Evolutionary conservation across 306 rosid genomes (phyloP), one percentile per base, ranked within the genome.

Genomic region (Trifolium dubium): DNA sequence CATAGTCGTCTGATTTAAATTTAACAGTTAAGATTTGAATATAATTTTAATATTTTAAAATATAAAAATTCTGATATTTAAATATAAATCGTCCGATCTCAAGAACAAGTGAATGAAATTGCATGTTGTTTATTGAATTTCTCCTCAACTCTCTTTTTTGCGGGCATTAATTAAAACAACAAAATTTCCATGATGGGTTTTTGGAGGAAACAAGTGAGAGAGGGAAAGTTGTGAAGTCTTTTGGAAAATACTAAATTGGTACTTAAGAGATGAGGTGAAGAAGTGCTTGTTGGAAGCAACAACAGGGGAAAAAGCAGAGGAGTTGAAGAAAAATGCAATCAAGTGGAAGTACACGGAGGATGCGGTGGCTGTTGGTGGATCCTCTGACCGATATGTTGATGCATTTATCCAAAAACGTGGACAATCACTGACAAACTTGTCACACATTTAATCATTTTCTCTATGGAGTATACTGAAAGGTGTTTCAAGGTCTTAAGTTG

Each of bases 81-180:
- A n/a, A n/a, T n/a, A n/a, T n/a, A n/a, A n/a, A n/a, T n/a, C n/a
- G n/a, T n/a, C n/a, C n/a, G n/a, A 88, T 47, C 83, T 2, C 89
- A 87, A 55, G 78, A 85, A 12, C 92, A 92, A 70, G 66, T 85
- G 4, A 79, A 82, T 4, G 97, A 92, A 75, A 80, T 92, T 5
- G 97, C 97, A 8, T 31, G 76, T 10, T 96, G 89, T 9, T 10
- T 92, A 0, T 13, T 81, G 82, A 40, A 73, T n/a, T 86, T n/a
- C n/a, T n/a, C n/a, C 96, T 3, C 8, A 77, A 1, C 69, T 83
- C 1, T 71, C 85, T 0, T 92, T 89, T 67, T 29, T 92, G 31
- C 88, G 95, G 97, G 97, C 82, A 0, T n/a, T n/a, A n/a, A n/a
- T n/a, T n/a, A n/a, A n/a, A n/a, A n/a, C n/a, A 3, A 86, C 15